Evolutionary conservation across 192 early-diverging fungal genomes (phyloP), one percentile per base, ranked within the genome.

Genomic region (Umbelopsis vinacea): DNA sequence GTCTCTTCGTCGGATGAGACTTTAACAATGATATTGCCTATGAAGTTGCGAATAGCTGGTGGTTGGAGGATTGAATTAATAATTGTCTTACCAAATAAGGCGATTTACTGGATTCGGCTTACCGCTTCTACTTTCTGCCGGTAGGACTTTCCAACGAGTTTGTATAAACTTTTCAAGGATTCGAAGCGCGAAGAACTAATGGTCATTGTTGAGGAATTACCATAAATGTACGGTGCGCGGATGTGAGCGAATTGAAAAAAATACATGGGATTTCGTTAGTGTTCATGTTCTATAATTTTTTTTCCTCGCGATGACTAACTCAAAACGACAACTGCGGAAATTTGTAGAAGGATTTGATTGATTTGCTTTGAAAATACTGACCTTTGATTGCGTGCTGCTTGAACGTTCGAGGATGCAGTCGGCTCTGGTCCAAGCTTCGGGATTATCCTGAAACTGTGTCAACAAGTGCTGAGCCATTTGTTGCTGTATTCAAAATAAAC

Each of bases 101-200:
- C 33, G 35, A 26, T 14, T 63, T 23, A 10, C 37, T 66, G n/a
- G 46, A 38, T 40, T 48, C 10, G 29, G 52, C 69, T 72, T 76
- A 91, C 92, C 91, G 47, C 88, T 85, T 74, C 94, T 87, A 73
- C 94, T 90, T 66, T 89, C 90, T 43, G 75, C 82, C 33, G 92
- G 94, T 68, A 97, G 86, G 40, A 93, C 90, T 82, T 98, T 98
- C 96, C 96, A 98, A 85, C 92, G 90, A 50, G 92, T 95, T 80
- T 96, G 94, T 79, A 98, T 94, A 24, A 97, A 87, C 75, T 90
- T 92, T 77, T 97, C 96, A 55, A 98, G 84, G 55, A 98, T 91
- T 70, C 88, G 86, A 68, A 98, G 86, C 60, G 94, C 96, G 81
- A 98, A 89, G 76, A 90, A 96, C 95, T 97, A 79, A n/a, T 47